A percentile compares a stretch with the other conserved stretches of the same genome.
These are phyloP conservation scores for Trichoderma lentiforme DNA, from an alignment of 2,329 filamentous ascomycete genomes.

Conservation along the genomic window DNA sequence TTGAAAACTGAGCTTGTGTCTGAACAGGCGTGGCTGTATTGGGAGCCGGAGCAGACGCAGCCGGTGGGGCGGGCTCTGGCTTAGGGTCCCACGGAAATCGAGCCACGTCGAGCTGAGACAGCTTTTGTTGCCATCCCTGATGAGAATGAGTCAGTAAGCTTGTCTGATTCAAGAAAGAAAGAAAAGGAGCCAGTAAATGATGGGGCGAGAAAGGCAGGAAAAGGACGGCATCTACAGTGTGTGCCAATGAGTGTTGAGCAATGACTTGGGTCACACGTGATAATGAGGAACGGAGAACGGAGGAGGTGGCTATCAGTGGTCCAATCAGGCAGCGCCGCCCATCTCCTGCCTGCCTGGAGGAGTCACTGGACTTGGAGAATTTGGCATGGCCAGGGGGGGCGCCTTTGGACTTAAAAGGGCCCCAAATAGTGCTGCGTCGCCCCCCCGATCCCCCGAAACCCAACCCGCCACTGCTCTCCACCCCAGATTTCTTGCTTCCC, in stretches of 20 bases:
- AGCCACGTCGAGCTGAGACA: slow-evolving; percentile 80
- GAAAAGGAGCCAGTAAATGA: neutral
- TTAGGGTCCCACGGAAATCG: slow-evolving; percentile 94
- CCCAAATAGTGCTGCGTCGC: slow-evolving; percentile 53
- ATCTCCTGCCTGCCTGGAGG: slow-evolving; percentile 9
- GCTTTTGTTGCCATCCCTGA: slow-evolving; percentile 91
- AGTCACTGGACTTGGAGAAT: slow-evolving; percentile 8
- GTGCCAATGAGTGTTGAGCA: neutral
- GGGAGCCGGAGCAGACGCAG: slow-evolving; percentile 34
- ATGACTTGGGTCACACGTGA: slow-evolving; percentile 9
- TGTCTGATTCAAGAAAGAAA: neutral
- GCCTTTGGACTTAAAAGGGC: slow-evolving; percentile 49
- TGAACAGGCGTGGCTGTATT: slow-evolving; percentile 26
- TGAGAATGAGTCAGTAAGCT: slow-evolving; percentile 17
- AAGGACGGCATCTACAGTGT: neutral
- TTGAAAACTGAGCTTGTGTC: slow-evolving; percentile 32
- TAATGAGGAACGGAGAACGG: neutral
- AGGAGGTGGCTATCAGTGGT: slow-evolving; percentile 1
- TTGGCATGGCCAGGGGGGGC: slow-evolving; percentile 16
- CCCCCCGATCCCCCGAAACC: slow-evolving; percentile 34
- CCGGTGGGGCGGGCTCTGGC: slow-evolving; percentile 53
- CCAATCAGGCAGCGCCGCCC: slow-evolving; percentile 18
- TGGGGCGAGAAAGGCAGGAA: neutral
- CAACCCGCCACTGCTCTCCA: slow-evolving; percentile 26
- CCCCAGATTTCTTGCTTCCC: slow-evolving; percentile 27